Evolutionary conservation across 1,284 basidiomycete genomes (phyloP), one percentile per base, ranked within the genome.

Genomic region (Pisolithus thermaeus): DNA sequence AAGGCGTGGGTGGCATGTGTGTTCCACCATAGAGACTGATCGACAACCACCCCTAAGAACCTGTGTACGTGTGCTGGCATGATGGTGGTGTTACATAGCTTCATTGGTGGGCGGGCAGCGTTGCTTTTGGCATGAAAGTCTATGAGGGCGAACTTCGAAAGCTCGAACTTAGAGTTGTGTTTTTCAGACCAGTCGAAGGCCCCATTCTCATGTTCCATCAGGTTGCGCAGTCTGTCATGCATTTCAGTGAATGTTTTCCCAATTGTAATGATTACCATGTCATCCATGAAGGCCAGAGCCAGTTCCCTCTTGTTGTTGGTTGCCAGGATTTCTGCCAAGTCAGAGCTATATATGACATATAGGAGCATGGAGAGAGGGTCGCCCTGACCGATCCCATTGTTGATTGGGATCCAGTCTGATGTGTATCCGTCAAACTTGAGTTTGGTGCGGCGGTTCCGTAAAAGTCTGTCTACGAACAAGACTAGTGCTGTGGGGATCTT

Each of bases 391-490:
- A 61, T 55, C 0, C 61, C 59, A 14, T 52, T 44, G 9, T 20
- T n/a, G 2, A 53, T 46, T 14, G 30, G 25, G 14, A 49, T 23
- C 8, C 27, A 27, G 14, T 52, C 40, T 8, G 54, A 52, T 11
- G 38, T n/a, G 20, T 40, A 57, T 41, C 56, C 54, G 43, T 64
- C 59, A 40, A 62, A 60, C 4, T 32, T 30, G 0, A 65, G 42
- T 0, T 25, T 35, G 0, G 61, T 63, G 11, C 16, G 36, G 1
- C 55, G 23, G 8, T 54, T 45, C 0, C 11, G 23, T 2, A 64
- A 56, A 0, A 52, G 23, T 3, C 49, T n/a, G 23, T 25, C 12
- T 23, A 57, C 44, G 54, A 54, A 66, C 0, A 50, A 35, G 0
- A 55, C 48, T 8, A 53, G 40, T 12, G 45, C 46, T 30, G 16